Evolutionary conservation across 2,329 filamentous ascomycete genomes (phyloP), one percentile per base, ranked within the genome.

Genomic region (Alternaria novae-zelandiae): DNA sequence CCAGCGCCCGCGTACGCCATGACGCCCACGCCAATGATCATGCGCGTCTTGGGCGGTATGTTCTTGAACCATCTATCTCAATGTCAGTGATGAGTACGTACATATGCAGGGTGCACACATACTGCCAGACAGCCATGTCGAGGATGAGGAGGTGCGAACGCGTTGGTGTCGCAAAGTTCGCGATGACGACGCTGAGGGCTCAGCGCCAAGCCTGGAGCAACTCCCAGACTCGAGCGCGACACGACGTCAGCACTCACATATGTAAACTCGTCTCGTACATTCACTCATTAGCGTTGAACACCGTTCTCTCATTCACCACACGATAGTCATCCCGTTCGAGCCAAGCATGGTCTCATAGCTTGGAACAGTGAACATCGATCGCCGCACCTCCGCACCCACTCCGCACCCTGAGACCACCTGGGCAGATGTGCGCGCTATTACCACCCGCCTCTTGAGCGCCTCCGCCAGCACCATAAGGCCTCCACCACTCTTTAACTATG

Each of bases 1-100:
- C 93, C 94, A 44, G 88, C 82, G 44, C 84, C 82, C 13, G 92
- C 93, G 88, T 93, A 97, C 32, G 87, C 87, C 74, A 97, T 88
- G 69, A 97, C 81, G 71, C 89, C 91, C 53, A 89, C 78, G 70
- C 94, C 94, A 66, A 97, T 85, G 51, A 90, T 81, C 45, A 92
- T 81, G 60, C 91, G 91, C 23, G 91, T 90, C 70, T 87, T 89
- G 17, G 90, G 87, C 4, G 90, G 83, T 57, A 97, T 89, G 71
- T 87, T 88, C 75, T 86, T 89, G 83, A 94, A 97, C 73, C 74
- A 77, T 51, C 80, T 81, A 17, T 8, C 5, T 15, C 36, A 17
- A 26, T 17, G 46, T 72, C 26, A 71, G 63, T 30, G 4, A 2
- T 5, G 28, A 23, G 12, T 8, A 17, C 10, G 3, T 53, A 20